Evolutionary conservation across 2,329 filamentous ascomycete species (phyloP), one percentile per base, ranked within the genome.

Genomic region (Pseudogymnoascus sp.): DNA sequence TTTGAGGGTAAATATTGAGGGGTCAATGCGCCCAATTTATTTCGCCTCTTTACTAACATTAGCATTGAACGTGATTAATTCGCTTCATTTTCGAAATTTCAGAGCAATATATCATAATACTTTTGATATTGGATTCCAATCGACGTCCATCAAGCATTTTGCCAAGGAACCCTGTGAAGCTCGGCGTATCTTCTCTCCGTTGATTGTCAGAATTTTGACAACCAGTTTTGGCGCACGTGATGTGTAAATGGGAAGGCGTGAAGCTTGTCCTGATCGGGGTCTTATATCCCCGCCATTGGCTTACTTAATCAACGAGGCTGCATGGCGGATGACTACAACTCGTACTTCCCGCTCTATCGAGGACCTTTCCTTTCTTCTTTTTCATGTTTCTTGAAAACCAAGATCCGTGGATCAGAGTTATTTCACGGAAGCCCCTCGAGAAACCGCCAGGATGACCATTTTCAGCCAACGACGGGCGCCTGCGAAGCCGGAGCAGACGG

Each of bases 241-340:
- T 53, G 47, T 53, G 47, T 53, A 53, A 53, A 53, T 53, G 47
- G 47, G 47, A 53, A 53, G 47, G 47, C 47, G 47, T 53, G 47
- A 28, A 18, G 47, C 47, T 53, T 53, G 47, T 53, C 47, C 47
- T 53, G 47, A 53, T 33, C 47, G 8, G 47, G 47, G 47, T 33
- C 47, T 12, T 53, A 18, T 20, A 53, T 53, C 47, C 47, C 47
- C 47, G 28, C 47, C 47, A 53, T 53, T 18, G 28, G 11, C 25
- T 53, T 53, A 53, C 33, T 9, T 53, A 53, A 53, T 12, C 47
- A 33, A 18, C 47, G 28, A 53, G 28, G 47, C 47, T 53, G 28
- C 47, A 53, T 50, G 18, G 8, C 7, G 28, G 47, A 53, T 53
- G 47, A 53, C 47, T 53, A 53, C 47, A 15, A 53, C 12, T 20